Percentiles rank a stretch among this genome's conserved stretches.
Evolutionary conservation across 495 filamentous ascomycete species (phyloP).

Genomic region (Tuber melanosporum): DNA sequence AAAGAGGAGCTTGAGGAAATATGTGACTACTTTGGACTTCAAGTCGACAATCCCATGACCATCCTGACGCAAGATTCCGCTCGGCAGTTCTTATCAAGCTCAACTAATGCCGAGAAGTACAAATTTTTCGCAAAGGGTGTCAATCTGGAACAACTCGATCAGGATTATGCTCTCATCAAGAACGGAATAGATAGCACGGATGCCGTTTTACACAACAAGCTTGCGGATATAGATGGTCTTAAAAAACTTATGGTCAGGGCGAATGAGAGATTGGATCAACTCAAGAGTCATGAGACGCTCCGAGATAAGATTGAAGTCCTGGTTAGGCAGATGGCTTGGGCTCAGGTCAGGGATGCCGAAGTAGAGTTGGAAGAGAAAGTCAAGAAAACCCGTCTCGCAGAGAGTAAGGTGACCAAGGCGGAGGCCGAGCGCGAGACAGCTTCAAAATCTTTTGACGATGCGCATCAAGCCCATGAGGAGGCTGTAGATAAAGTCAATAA

Average conservation of each 20-base stretch:
- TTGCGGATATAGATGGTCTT: conserved; percentile 47
- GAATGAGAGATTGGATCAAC: conserved; percentile 45
- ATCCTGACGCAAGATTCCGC: conserved; percentile 96
- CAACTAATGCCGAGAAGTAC: conserved; percentile 78
- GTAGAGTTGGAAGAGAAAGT: conserved; percentile 36
- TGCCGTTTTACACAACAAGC: conserved; percentile 50
- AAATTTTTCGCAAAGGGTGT: conserved; percentile 95
- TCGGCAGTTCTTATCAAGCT: conserved; percentile 82
- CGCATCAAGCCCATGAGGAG: conserved; percentile 29
- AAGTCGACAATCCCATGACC: conserved; percentile 96
- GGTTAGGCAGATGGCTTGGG: conserved; percentile 62
- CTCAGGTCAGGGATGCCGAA: conserved; percentile 56
- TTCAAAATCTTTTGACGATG: conserved; percentile 32
- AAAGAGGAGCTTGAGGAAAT: conserved; percentile 88
- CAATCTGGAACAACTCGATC: conserved; percentile 83
- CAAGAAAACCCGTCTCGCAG: conserved; percentile 26
- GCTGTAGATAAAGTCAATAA: conserved; percentile 18
- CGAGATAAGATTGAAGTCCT: conserved; percentile 50
- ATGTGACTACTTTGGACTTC: conserved; percentile 82
- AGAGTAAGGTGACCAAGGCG: conserved; percentile 40
- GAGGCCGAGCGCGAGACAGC: conserved; percentile 41
- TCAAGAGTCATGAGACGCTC: conserved; percentile 54
- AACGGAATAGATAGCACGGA: conserved; percentile 64
- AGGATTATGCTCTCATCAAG: conserved; percentile 77
- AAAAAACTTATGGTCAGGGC: conserved; percentile 44